Evolutionary conservation across 208 protist species (phyloP).

Genomic region (Lotmaria passim): DNA sequence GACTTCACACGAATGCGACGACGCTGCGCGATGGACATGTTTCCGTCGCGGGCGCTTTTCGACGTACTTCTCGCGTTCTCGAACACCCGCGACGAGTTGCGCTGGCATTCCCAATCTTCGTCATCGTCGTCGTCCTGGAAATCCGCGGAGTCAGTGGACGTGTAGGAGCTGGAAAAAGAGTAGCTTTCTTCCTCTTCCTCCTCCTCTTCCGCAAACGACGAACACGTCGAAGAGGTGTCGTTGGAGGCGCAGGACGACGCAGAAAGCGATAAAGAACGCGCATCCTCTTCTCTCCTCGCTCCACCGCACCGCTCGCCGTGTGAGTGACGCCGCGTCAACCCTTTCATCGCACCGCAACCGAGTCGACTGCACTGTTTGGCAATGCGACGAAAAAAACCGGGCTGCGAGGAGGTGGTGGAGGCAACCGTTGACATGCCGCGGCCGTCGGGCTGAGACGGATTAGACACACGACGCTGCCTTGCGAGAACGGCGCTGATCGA

Average conservation of each 20-base stretch:
- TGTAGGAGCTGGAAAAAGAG: background rate
- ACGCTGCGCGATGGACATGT: constrained; percentile 6
- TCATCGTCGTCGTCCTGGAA: background rate
- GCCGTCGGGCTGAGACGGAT: background rate
- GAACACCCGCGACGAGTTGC: background rate
- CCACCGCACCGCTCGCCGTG: background rate
- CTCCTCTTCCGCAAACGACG: background rate
- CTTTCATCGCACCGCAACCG: background rate
- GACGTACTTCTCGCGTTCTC: background rate
- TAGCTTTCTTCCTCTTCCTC: background rate
- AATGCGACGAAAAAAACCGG: constrained; percentile 1
- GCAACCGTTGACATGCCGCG: no score
- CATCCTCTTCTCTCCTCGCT: background rate
- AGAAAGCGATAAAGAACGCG: background rate
- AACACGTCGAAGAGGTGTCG: background rate
- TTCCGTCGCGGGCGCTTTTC: background rate
- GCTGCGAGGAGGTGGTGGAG: no score
- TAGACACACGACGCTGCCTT: background rate
- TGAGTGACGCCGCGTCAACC: background rate
- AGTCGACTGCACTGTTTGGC: background rate
- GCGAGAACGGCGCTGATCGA: background rate
- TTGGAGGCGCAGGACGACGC: background rate
- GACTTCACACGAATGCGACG: background rate
- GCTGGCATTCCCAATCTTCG: background rate
- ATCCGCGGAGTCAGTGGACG: background rate